Conservation (phyloP, 345 rosid species). For the Rubroshorea leprosula region DNA sequence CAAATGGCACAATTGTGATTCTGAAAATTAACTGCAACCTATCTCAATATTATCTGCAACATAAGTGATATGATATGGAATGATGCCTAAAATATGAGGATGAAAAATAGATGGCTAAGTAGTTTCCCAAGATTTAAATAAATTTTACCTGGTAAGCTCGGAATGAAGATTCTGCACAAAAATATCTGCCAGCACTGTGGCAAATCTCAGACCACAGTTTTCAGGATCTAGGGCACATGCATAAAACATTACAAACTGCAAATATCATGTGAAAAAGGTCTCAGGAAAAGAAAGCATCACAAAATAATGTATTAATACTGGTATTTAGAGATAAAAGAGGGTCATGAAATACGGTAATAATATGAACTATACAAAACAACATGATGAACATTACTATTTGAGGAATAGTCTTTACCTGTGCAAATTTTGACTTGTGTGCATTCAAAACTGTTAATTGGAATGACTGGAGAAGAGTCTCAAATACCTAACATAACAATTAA, state of each 20-base stretch:
- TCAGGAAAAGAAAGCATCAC: background rate
- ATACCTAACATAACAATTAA: constrained; percentile 43
- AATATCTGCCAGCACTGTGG: constrained; percentile 42
- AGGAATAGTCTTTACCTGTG: constrained; percentile 49
- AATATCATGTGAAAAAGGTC: constrained; percentile 9
- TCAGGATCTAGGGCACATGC: constrained; percentile 85
- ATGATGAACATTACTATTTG: background rate
- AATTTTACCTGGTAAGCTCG: constrained; percentile 45
- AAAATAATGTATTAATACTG: constrained; percentile 1
- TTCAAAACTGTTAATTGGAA: constrained; percentile 51
- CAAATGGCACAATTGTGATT: background rate
- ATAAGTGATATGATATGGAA: background rate
- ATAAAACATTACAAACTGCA: constrained; percentile 89
- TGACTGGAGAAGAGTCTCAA: constrained; percentile 60
- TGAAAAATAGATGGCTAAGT: background rate
- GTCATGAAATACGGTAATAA: background rate
- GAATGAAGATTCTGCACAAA: constrained; percentile 39
- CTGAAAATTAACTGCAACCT: too few species aligned
- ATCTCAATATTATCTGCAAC: too few species aligned
- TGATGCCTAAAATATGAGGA: background rate
- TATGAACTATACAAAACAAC: background rate
- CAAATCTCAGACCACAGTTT: constrained; percentile 66
- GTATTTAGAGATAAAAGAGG: background rate
- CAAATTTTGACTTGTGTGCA: constrained; percentile 75
- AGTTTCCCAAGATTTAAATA: background rate